Percentiles rank a stretch among this genome's conserved stretches.
Conservation (phyloP, 805 yeast genomes). For the Hanseniaspora guilliermondii region DNA sequence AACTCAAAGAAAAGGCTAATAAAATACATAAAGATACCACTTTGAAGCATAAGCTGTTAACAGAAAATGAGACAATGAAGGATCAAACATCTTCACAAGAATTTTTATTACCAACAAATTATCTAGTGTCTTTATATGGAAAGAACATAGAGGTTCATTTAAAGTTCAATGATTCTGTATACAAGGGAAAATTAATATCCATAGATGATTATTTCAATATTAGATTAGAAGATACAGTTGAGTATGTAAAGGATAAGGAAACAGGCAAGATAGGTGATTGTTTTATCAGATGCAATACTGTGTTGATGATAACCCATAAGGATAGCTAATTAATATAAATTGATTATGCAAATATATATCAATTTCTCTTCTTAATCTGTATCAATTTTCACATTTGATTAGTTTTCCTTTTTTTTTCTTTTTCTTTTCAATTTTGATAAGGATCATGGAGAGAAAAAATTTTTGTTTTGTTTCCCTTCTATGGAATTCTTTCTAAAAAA, state of each 20-base stretch:
- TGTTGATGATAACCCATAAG: slow-evolving; percentile 43
- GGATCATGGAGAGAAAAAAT: background rate
- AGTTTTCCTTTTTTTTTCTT: too few species aligned
- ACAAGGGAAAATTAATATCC: slow-evolving; percentile 62
- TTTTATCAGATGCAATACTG: slow-evolving; percentile 83
- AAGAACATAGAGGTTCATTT: slow-evolving; percentile 62
- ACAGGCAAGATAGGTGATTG: slow-evolving; percentile 58
- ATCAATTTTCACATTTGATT: too few species aligned
- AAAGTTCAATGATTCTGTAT: slow-evolving; percentile 85
- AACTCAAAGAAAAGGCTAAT: background rate
- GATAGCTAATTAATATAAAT: background rate
- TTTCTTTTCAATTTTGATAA: too few species aligned
- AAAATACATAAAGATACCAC: background rate
- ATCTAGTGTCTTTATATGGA: slow-evolving; percentile 60
- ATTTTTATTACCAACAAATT: slow-evolving; percentile 76
- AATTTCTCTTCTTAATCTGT: too few species aligned
- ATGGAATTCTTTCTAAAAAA: background rate
- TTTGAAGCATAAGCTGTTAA: background rate
- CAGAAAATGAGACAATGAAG: background rate
- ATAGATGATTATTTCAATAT: slow-evolving; percentile 90
- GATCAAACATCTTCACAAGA: slow-evolving; percentile 30
- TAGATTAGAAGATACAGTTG: slow-evolving; percentile 53
- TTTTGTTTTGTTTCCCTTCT: background rate
- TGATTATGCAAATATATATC: too few species aligned
- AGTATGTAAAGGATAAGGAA: slow-evolving; percentile 36